phyloP scores from a whole-genome alignment of 1,284 basidiomycete species.

The Leccinum fallax region DNA sequence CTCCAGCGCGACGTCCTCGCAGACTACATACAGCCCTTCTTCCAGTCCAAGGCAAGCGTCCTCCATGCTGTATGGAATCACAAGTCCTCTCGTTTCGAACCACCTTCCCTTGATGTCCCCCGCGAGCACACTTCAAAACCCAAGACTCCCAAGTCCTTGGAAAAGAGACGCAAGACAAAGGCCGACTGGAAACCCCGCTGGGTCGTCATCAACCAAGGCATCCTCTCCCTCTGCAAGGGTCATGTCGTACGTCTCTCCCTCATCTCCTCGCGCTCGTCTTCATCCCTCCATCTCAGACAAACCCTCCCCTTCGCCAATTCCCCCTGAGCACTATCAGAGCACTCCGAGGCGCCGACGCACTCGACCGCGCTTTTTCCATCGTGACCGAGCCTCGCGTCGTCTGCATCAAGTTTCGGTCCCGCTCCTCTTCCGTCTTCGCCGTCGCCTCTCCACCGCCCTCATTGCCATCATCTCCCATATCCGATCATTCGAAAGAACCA shows the following conservation, averaged over 20 bases:
- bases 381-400: constrained; percentile 40
- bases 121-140: neutral
- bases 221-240: constrained; percentile 55
- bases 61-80: constrained; percentile 48
- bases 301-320: constrained; percentile 45
- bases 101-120: constrained; percentile 14
- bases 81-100: constrained; percentile 29
- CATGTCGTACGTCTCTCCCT: constrained; percentile 46
- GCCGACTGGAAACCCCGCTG: constrained; percentile 67
- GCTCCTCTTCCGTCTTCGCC: constrained; percentile 24
- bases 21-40: constrained; percentile 68
- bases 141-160: constrained; percentile 1
- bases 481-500: constrained; percentile 21
- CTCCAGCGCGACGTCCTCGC: constrained; percentile 45
- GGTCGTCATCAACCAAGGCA: constrained; percentile 61
- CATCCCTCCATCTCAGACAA: constrained; percentile 39
- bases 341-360: constrained; percentile 49
- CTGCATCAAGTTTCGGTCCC: constrained; percentile 50
- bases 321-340: constrained; percentile 45
- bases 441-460: constrained; percentile 35
- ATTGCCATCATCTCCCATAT: constrained; percentile 29
- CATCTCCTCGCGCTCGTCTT: neutral
- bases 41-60: constrained; percentile 60
- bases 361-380: constrained; percentile 37
- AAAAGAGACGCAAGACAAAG: constrained; percentile 35